Conservation (phyloP, 2,329 filamentous ascomycete genomes). For the Penicillium sp. region DNA sequence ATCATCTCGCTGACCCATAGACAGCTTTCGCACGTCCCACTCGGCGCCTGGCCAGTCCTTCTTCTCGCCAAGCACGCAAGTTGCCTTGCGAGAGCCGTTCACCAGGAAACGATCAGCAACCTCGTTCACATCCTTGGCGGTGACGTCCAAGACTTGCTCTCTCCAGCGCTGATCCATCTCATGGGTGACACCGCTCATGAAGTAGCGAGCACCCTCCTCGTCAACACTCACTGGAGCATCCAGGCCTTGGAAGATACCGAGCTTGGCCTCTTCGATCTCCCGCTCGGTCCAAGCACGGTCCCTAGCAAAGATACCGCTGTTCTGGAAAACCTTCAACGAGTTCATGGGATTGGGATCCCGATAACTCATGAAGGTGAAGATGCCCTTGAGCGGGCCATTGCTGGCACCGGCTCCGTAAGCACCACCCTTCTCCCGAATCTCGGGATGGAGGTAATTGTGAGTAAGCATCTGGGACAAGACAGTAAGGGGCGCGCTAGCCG, state of each 20-base stretch:
- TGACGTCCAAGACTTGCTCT: slow-evolving; percentile 84
- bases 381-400: slow-evolving; percentile 73
- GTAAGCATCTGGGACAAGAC: slow-evolving; percentile 90
- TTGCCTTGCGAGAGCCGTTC: slow-evolving; percentile 62
- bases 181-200: slow-evolving; percentile 80
- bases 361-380: slow-evolving; percentile 96
- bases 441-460: slow-evolving; percentile 94
- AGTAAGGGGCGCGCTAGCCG: slow-evolving; percentile 76
- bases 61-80: slow-evolving; percentile 78
- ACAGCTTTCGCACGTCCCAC: slow-evolving; percentile 78
- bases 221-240: slow-evolving; percentile 88
- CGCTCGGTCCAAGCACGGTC: slow-evolving; percentile 79
- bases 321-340: slow-evolving; percentile 79
- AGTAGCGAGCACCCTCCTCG: slow-evolving; percentile 81
- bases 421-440: slow-evolving; percentile 96
- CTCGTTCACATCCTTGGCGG: slow-evolving; percentile 73
- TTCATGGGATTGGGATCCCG: slow-evolving; percentile 93
- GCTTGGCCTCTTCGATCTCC: slow-evolving; percentile 93
- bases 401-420: slow-evolving; percentile 94
- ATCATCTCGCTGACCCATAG: slow-evolving; percentile 48
- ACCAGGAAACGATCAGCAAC: slow-evolving; percentile 83
- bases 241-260: slow-evolving; percentile 87
- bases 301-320: slow-evolving; percentile 78
- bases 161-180: slow-evolving; percentile 86
- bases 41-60: slow-evolving; percentile 71